A percentile compares a stretch with the other conserved stretches of the same genome.
These are phyloP conservation scores for Alternaria incomplexa DNA, from an alignment of 2,329 filamentous ascomycete species.

Conservation along the genomic window DNA sequence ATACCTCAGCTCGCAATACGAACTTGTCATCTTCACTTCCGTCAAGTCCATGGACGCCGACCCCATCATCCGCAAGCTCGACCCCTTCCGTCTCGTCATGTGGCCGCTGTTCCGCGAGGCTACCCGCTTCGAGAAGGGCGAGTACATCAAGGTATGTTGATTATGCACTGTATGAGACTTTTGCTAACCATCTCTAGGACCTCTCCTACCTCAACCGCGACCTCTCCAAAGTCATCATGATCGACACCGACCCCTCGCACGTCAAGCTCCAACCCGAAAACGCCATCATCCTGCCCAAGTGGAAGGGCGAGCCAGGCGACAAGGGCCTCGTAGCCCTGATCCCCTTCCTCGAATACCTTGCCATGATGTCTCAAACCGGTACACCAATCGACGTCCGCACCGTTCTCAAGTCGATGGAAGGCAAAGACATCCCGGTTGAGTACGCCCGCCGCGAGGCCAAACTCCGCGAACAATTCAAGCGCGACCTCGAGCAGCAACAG, in stretches of 20 bases:
- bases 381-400: conserved; percentile 80
- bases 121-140: conserved; percentile 94
- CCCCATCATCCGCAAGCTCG: conserved; percentile 87
- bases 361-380: conserved; percentile 74
- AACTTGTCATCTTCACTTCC: conserved; percentile 93
- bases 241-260: conserved; percentile 84
- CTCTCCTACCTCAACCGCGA: conserved; percentile 97
- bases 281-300: conserved; percentile 87
- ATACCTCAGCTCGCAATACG: conserved; percentile 97
- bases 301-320: conserved; percentile 83
- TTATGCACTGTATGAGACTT: neutral
- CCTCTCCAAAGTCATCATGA: conserved; percentile 90
- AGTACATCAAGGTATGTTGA: conserved; percentile 84
- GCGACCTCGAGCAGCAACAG: conserved; percentile 73
- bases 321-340: conserved; percentile 87
- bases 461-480: conserved; percentile 83
- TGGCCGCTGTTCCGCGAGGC: conserved; percentile 96
- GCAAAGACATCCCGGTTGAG: conserved; percentile 85
- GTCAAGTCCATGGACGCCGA: conserved; percentile 85
- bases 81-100: conserved; percentile 93
- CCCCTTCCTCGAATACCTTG: conserved; percentile 96
- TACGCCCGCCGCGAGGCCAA: conserved; percentile 88
- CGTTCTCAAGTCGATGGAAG: conserved; percentile 85
- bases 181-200: conserved; percentile 64
- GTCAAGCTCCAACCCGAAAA: conserved; percentile 95